Evolutionary conservation across 495 filamentous ascomycete genomes (phyloP).

Genomic region (Oidiodendron maius): DNA sequence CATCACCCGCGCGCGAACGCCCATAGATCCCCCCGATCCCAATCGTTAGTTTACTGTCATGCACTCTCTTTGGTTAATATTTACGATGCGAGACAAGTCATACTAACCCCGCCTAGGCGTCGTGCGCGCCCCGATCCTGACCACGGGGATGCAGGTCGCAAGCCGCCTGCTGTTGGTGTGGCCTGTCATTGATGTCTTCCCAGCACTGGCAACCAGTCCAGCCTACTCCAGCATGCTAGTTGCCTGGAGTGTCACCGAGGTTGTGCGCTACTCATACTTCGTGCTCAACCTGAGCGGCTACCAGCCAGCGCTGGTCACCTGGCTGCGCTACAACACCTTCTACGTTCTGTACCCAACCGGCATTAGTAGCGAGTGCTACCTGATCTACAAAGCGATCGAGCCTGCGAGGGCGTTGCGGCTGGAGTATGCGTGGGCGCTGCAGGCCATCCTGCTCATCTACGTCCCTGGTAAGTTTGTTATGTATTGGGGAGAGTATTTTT

Average conservation of each 20-base stretch:
- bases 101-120: too few relatives aligned
- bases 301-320: conserved; percentile 58
- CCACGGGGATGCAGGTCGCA: conserved; percentile 84
- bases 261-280: conserved; percentile 86
- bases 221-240: conserved; percentile 66
- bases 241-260: conserved; percentile 83
- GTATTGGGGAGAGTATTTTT: neutral
- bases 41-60: neutral
- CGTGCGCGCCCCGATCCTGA: conserved; percentile 77
- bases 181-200: conserved; percentile 66
- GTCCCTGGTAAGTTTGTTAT: conserved; percentile 61
- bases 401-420: conserved; percentile 47
- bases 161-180: conserved; percentile 79
- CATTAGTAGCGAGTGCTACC: conserved; percentile 75
- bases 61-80: too few relatives aligned
- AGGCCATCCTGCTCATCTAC: conserved; percentile 63
- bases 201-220: conserved; percentile 39
- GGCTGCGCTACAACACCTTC: conserved; percentile 93
- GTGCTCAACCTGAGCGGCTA: conserved; percentile 58
- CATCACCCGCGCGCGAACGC: too few relatives aligned
- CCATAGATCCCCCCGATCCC: too few relatives aligned
- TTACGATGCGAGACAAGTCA: too few relatives aligned
- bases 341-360: conserved; percentile 88
- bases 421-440: conserved; percentile 52
- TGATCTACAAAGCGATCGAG: conserved; percentile 60